Conservation (phyloP, 139 green algal species). For the Pseudopediastrum boryanum region DNA sequence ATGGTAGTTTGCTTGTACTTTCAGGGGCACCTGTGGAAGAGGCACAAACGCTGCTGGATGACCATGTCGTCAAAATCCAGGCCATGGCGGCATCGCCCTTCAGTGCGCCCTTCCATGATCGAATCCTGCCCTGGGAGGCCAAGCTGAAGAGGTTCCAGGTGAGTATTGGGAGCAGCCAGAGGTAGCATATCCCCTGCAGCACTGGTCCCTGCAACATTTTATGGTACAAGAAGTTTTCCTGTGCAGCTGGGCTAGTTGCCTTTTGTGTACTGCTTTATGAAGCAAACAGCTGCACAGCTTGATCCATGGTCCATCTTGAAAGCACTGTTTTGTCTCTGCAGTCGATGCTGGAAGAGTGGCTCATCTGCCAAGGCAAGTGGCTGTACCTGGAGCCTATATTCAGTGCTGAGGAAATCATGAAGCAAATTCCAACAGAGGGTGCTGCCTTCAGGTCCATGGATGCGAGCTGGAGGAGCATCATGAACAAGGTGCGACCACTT, state of each 20-base stretch:
- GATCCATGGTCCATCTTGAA: too few species aligned
- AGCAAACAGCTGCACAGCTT: too few species aligned
- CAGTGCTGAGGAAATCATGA: conserved; percentile 69
- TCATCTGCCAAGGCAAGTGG: conserved; percentile 73
- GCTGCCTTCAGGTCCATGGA: conserved; percentile 71
- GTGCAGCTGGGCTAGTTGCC: too few species aligned
- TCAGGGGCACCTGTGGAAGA: conserved; percentile 71
- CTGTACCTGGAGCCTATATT: conserved; percentile 81
- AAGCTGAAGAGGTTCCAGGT: conserved; percentile 71
- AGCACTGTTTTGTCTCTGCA: conserved; percentile 37
- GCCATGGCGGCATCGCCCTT: conserved; percentile 74
- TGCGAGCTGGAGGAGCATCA: conserved; percentile 71
- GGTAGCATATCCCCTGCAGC: too few species aligned
- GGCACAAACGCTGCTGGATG: conserved; percentile 79
- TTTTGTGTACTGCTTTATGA: too few species aligned
- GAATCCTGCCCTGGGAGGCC: conserved; percentile 67
- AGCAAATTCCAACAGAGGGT: conserved; percentile 72
- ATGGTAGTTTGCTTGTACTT: too few species aligned
- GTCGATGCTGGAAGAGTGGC: conserved; percentile 73
- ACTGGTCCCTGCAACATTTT: not conserved
- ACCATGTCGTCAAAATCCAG: conserved; percentile 75
- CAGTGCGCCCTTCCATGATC: conserved; percentile 67
- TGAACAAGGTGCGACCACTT: conserved; percentile 52
- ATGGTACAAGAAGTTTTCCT: too few species aligned
- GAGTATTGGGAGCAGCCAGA: too few species aligned